Evolutionary conservation across 805 yeast species (phyloP).

Genomic region (Sugiyamaella smithiae): DNA sequence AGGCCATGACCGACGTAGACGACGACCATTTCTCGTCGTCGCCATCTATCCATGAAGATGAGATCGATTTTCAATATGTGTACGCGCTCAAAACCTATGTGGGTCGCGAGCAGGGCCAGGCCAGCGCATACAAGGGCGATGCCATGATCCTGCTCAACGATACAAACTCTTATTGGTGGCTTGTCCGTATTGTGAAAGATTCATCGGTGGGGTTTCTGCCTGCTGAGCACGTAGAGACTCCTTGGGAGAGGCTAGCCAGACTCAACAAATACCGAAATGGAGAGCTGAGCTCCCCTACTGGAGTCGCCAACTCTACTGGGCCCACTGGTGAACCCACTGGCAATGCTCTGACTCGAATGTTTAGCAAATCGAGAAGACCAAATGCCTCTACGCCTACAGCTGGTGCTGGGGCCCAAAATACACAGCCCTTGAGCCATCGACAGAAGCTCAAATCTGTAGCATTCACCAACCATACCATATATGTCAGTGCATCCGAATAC

Average conservation of each 20-base stretch:
- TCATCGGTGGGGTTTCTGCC: conserved; percentile 91
- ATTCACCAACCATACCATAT: conserved; percentile 21
- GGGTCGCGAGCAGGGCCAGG: conserved; percentile 93
- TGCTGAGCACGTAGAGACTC: conserved; percentile 91
- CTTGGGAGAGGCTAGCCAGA: conserved; percentile 85
- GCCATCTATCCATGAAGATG: conserved; percentile 49
- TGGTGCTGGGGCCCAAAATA: neutral
- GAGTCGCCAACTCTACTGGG: neutral
- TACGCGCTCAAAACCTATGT: conserved; percentile 84
- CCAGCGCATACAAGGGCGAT: conserved; percentile 74
- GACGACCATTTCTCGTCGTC: conserved; percentile 59
- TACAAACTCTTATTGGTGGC: conserved; percentile 96
- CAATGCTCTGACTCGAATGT: conserved; percentile 18
- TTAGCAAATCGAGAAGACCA: conserved; percentile 15
- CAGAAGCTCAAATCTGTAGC: conserved; percentile 19
- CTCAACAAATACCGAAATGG: conserved; percentile 91
- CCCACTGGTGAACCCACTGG: neutral
- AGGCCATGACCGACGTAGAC: conserved; percentile 27
- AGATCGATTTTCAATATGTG: conserved; percentile 74
- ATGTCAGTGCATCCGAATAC: conserved; percentile 30
- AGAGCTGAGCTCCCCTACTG: conserved; percentile 36
- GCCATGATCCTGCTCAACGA: conserved; percentile 81
- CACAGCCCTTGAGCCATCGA: neutral
- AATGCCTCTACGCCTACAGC: neutral
- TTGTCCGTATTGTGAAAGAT: conserved; percentile 58